Conservation (phyloP, 177 flowering plant species). For the Telopea speciosissima region DNA sequence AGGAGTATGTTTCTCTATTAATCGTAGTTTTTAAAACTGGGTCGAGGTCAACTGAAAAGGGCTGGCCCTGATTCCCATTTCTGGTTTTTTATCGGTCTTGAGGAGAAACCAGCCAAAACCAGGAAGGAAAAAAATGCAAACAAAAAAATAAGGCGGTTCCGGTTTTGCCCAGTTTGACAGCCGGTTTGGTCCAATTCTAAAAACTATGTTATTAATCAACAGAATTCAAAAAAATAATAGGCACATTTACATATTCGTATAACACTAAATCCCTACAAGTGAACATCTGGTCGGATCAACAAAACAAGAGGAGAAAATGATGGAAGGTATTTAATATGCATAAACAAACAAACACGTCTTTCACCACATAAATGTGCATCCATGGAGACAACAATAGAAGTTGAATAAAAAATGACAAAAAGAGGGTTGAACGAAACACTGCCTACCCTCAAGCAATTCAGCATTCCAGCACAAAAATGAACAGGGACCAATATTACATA, state of each 20-base stretch:
- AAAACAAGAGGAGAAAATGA: not conserved
- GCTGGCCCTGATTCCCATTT: too few relatives aligned
- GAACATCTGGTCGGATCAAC: not conserved
- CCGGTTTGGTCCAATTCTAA: too few relatives aligned
- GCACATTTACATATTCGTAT: not conserved
- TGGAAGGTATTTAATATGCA: not conserved
- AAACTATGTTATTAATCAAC: not conserved
- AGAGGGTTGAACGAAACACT: not conserved
- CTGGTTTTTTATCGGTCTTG: too few relatives aligned
- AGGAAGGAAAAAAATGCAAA: too few relatives aligned
- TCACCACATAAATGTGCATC: not conserved
- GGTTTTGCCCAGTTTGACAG: too few relatives aligned
- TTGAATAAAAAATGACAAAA: too few relatives aligned
- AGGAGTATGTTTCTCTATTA: too few relatives aligned
- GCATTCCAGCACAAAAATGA: not conserved
- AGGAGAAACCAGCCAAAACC: too few relatives aligned
- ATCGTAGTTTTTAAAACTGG: too few relatives aligned
- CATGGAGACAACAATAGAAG: not conserved
- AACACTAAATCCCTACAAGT: not conserved
- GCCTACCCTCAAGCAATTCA: not conserved
- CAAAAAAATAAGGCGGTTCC: too few relatives aligned
- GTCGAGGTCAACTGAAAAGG: too few relatives aligned
- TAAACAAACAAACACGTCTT: not conserved
- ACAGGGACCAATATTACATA: too few relatives aligned
- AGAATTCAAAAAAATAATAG: not conserved